phyloP scores from a whole-genome alignment of 176 grass and related monocot species.

The Oryza rufipogon region DNA sequence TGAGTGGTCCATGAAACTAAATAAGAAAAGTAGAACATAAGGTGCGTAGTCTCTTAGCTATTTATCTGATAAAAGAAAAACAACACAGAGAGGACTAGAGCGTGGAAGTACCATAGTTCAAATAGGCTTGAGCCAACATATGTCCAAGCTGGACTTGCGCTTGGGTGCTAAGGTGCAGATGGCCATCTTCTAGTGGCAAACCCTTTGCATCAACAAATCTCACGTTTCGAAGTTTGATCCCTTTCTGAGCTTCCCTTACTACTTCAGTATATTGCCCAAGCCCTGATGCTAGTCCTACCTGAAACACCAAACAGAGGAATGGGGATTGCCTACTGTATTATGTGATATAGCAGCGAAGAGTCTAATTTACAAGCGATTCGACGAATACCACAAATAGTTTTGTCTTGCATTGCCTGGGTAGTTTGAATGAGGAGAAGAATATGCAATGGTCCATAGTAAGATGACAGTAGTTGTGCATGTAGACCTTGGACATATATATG shows the following conservation, averaged over 20 bases:
- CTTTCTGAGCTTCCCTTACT: constrained; percentile 75
- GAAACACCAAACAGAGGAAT: neutral
- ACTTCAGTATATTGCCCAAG: constrained; percentile 71
- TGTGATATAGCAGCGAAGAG: too few species aligned
- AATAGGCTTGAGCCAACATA: constrained; percentile 79
- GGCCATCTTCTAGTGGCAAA: constrained; percentile 61
- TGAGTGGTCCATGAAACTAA: neutral
- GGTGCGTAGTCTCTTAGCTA: neutral
- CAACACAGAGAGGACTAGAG: constrained; percentile 36
- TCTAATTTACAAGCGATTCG: too few species aligned
- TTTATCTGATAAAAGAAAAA: neutral
- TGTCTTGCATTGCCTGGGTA: neutral
- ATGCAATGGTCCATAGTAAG: too few species aligned
- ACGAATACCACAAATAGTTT: neutral
- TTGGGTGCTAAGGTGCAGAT: constrained; percentile 83
- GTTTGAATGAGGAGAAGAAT: neutral
- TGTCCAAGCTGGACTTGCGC: constrained; percentile 84
- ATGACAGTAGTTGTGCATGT: too few species aligned
- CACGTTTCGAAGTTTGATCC: constrained; percentile 64
- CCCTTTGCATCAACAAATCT: constrained; percentile 77
- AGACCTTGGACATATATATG: too few species aligned
- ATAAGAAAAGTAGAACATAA: neutral
- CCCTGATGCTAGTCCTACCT: constrained; percentile 90
- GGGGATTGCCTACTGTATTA: too few species aligned
- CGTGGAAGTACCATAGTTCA: constrained; percentile 66